Conservation (phyloP, 352 stramenopile species). For the Phytophthora rubi region DNA sequence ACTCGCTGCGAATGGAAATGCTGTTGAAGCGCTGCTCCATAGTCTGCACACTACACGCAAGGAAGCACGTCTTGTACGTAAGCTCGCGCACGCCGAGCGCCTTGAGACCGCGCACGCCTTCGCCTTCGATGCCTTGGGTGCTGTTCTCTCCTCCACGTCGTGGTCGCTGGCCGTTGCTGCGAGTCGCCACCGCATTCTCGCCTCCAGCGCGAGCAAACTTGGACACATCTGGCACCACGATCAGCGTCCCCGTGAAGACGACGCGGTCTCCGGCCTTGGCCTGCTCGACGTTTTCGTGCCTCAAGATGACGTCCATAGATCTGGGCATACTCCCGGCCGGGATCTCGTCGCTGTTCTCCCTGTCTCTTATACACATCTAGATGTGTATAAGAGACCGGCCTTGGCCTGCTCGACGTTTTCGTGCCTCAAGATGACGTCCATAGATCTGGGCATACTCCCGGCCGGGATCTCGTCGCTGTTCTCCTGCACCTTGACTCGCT, state of each 20-base stretch:
- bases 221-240: slow-evolving; percentile 96
- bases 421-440: slow-evolving; percentile 98
- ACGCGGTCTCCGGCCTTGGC: slow-evolving; percentile 96
- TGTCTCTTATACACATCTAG: too few relatives aligned
- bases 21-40: slow-evolving; percentile 90
- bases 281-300: slow-evolving; percentile 98
- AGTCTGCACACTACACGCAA: slow-evolving; percentile 95
- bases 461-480: slow-evolving; percentile 99
- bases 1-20: slow-evolving; percentile 86
- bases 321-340: slow-evolving; percentile 97
- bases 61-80: slow-evolving; percentile 98
- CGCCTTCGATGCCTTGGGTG: slow-evolving; percentile 81
- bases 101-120: slow-evolving; percentile 96
- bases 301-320: slow-evolving; percentile 97
- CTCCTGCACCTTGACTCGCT: slow-evolving; percentile 98
- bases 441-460: slow-evolving; percentile 96
- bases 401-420: slow-evolving; percentile 98
- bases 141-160: slow-evolving; percentile 67
- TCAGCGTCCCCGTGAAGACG: slow-evolving; percentile 94
- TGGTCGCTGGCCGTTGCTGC: slow-evolving; percentile 33
- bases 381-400: too few relatives aligned
- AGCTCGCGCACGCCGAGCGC: slow-evolving; percentile 96
- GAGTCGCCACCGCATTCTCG: slow-evolving; percentile 69
- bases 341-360: slow-evolving; percentile 99
- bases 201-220: slow-evolving; percentile 85